These are phyloP conservation scores for Parastagonospora avenae DNA, from an alignment of 2,329 filamentous ascomycete species.

Conservation along the genomic window DNA sequence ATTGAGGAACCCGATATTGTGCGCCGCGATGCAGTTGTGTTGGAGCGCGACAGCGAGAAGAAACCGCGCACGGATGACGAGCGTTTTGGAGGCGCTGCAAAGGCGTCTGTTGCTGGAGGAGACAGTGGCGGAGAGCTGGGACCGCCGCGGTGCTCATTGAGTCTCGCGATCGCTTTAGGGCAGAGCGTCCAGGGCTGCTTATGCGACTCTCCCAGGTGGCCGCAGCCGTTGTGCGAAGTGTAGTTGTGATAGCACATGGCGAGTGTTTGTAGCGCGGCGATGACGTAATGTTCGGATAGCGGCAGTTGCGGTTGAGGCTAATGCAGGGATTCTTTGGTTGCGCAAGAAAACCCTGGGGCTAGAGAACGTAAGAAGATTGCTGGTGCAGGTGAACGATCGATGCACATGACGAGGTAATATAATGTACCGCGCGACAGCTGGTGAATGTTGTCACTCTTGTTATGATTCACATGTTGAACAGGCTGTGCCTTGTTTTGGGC, in stretches of 20 bases:
- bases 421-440: no score
- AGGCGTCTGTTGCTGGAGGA: constrained; percentile 8
- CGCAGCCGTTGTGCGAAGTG: constrained; percentile 41
- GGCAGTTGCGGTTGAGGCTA: no score
- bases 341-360: no score
- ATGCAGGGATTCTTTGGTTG: no score
- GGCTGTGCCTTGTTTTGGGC: no score
- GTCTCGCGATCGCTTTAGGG: constrained; percentile 23
- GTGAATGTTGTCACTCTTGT: no score
- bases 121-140: constrained; percentile 36
- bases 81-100: constrained; percentile 21
- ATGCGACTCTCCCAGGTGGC: constrained; percentile 37
- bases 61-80: constrained; percentile 30
- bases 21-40: constrained; percentile 26
- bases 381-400: no score
- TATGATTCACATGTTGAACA: no score
- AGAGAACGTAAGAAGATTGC: no score
- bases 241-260: constrained; percentile 42
- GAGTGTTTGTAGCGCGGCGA: background rate
- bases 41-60: constrained; percentile 32
- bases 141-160: constrained; percentile 27
- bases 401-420: no score
- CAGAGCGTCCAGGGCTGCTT: constrained; percentile 37
- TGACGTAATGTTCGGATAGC: no score
- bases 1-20: constrained; percentile 18